phyloP scores from a whole-genome alignment of 192 early-diverging fungal genomes.

The Powellomyces hirtus region DNA sequence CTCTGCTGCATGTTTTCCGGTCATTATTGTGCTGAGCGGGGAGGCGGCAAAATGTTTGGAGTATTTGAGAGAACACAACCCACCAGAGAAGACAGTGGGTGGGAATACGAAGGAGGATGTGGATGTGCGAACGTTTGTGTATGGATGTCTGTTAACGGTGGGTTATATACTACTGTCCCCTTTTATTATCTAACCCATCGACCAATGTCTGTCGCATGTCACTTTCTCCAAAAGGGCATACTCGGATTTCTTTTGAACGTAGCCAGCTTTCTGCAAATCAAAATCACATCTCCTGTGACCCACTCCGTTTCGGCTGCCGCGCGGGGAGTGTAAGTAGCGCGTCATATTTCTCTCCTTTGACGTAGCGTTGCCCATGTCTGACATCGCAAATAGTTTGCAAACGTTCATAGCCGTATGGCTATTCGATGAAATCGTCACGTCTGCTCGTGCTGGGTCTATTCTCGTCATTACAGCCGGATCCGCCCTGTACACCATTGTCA shows the following conservation, averaged over 20 bases:
- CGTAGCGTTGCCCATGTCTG: background rate
- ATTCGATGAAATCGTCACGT: conserved; percentile 1
- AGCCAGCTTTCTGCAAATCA: conserved; percentile 64
- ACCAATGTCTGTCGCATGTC: too few relatives aligned
- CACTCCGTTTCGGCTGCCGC: conserved; percentile 61
- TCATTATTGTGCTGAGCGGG: conserved; percentile 41
- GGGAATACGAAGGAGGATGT: too few relatives aligned
- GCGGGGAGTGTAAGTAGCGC: conserved; percentile 55
- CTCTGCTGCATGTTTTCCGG: conserved; percentile 41
- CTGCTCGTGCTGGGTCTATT: background rate
- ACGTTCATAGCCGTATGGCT: background rate
- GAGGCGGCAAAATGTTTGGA: background rate
- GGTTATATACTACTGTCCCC: background rate
- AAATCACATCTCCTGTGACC: conserved; percentile 58
- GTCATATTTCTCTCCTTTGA: background rate
- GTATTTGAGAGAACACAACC: background rate
- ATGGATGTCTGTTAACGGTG: conserved; percentile 4
- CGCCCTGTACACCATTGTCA: background rate
- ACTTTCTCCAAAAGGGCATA: conserved; percentile 30
- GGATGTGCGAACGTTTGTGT: background rate
- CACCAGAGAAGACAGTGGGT: too few relatives aligned
- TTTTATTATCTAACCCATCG: too few relatives aligned
- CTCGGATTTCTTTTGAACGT: conserved; percentile 63
- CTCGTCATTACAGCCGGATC: background rate
- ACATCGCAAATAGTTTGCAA: background rate